Conservation (phyloP, 2,329 filamentous ascomycete species). For the Epichloe aotearoae region DNA sequence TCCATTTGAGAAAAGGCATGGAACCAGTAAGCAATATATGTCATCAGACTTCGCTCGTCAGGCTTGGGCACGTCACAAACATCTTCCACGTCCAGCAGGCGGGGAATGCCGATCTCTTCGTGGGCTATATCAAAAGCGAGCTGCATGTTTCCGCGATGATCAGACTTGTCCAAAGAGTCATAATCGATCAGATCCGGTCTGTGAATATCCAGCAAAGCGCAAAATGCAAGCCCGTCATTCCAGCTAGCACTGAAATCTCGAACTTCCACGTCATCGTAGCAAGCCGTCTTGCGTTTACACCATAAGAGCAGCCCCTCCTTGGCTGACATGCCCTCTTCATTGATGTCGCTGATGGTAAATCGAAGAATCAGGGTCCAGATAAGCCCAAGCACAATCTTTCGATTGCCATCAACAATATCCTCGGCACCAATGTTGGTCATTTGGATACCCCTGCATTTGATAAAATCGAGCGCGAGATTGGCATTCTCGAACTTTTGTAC, state of each 20-base stretch:
- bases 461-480: constrained; percentile 87
- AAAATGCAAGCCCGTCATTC: constrained; percentile 96
- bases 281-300: constrained; percentile 97
- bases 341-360: constrained; percentile 98
- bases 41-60: constrained; percentile 95
- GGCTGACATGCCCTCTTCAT: constrained; percentile 91
- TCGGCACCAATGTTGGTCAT: constrained; percentile 98
- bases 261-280: constrained; percentile 94
- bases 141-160: constrained; percentile 96
- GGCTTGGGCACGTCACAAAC: constrained; percentile 94
- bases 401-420: constrained; percentile 94
- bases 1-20: constrained; percentile 99
- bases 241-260: constrained; percentile 90
- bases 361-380: constrained; percentile 98
- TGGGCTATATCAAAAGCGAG: constrained; percentile 92
- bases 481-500: constrained; percentile 98
- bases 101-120: constrained; percentile 93
- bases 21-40: constrained; percentile 99
- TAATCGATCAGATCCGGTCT: constrained; percentile 95
- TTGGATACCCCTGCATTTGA: constrained; percentile 81
- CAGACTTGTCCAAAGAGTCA: constrained; percentile 82
- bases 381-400: constrained; percentile 90
- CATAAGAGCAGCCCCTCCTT: constrained; percentile 91
- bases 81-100: constrained; percentile 92
- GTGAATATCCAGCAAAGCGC: constrained; percentile 91